These are phyloP conservation scores for Pythium volutum DNA, from an alignment of 352 stramenopile species.

Conservation along the genomic window DNA sequence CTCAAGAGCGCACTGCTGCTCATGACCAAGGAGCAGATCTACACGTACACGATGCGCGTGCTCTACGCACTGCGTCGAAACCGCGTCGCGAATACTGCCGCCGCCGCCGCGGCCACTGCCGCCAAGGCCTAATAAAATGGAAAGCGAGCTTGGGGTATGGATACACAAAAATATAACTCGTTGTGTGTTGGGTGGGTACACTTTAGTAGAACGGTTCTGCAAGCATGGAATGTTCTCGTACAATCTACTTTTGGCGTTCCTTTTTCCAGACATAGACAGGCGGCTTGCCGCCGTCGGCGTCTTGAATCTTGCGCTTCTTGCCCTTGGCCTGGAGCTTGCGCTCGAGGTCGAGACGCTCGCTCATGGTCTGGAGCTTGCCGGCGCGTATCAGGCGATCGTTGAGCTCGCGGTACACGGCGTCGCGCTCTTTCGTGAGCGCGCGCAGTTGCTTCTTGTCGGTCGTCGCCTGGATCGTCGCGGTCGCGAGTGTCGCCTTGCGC, in stretches of 20 bases:
- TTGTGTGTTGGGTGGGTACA: too few relatives aligned
- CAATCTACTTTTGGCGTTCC: conserved; percentile 76
- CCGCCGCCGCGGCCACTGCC: not conserved
- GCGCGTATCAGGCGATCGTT: conserved; percentile 64
- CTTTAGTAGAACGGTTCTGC: too few relatives aligned
- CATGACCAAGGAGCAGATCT: conserved; percentile 86
- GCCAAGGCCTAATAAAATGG: not conserved
- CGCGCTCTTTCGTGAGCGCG: conserved; percentile 57
- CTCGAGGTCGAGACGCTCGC: conserved; percentile 75
- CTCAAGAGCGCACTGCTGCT: conserved; percentile 79
- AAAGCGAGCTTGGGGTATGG: too few relatives aligned
- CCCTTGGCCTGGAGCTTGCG: conserved; percentile 84
- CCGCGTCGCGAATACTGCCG: not conserved
- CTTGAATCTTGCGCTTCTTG: conserved; percentile 77
- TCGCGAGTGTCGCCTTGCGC: conserved; percentile 56
- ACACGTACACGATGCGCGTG: conserved; percentile 67
- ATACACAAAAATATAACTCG: too few relatives aligned
- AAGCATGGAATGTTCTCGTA: not conserved
- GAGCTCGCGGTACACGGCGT: conserved; percentile 66
- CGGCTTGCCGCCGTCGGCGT: conserved; percentile 58
- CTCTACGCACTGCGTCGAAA: conserved; percentile 60
- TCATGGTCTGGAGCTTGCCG: conserved; percentile 67
- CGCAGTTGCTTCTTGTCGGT: conserved; percentile 42
- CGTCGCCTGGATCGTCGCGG: conserved; percentile 29
- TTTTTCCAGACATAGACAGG: conserved; percentile 89